A percentile compares a stretch with the other conserved stretches of the same genome.
phyloP scores from a whole-genome alignment of 208 protist genomes.

The Trypanosoma cruzi region DNA sequence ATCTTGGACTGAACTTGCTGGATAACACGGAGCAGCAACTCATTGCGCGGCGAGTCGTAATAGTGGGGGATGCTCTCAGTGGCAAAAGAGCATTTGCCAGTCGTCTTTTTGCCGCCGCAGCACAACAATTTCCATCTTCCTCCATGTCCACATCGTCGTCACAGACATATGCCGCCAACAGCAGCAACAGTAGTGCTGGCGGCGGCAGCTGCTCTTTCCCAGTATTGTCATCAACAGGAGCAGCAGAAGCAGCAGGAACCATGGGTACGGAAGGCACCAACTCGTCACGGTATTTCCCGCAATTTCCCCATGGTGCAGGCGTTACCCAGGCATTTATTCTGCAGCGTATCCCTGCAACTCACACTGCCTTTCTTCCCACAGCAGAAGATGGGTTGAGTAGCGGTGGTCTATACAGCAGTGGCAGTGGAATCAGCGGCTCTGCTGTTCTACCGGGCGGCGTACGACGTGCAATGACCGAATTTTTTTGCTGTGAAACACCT shows the following conservation, averaged over 20 bases:
- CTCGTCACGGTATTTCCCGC: conserved; percentile 4
- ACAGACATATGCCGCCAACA: neutral
- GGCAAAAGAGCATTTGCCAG: conserved; percentile 80
- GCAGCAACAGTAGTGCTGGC: neutral
- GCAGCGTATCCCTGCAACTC: conserved; percentile 48
- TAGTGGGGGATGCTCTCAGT: conserved; percentile 67
- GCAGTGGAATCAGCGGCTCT: neutral
- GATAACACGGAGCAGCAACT: conserved; percentile 44
- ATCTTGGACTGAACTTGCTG: conserved; percentile 48
- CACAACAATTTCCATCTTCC: conserved; percentile 38
- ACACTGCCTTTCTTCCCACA: neutral
- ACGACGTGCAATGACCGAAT: conserved; percentile 51
- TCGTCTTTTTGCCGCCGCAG: conserved; percentile 62
- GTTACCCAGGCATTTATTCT: conserved; percentile 70
- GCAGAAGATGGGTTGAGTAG: conserved; percentile 1
- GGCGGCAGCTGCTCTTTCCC: neutral
- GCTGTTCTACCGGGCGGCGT: neutral
- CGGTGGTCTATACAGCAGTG: conserved; percentile 1
- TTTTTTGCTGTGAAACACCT: conserved; percentile 85
- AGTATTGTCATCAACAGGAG: neutral
- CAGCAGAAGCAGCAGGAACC: neutral
- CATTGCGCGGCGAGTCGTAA: conserved; percentile 48
- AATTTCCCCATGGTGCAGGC: conserved; percentile 57
- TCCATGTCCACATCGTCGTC: conserved; percentile 4
- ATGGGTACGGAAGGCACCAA: neutral